Conservation (phyloP, 2,329 filamentous ascomycete genomes). For the Aphanocladium album region DNA sequence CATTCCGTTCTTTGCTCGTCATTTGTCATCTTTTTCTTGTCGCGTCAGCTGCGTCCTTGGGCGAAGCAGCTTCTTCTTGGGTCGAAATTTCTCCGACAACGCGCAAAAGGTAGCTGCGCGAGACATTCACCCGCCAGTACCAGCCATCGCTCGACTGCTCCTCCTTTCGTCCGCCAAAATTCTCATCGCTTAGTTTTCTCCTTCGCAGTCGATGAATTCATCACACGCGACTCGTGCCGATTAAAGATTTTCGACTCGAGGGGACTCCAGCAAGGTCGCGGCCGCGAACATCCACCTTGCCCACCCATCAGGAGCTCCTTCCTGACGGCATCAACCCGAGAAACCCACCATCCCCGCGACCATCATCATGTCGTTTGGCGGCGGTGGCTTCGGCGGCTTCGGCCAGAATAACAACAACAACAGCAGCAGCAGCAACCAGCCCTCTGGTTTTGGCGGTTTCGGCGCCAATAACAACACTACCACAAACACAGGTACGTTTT, state of each 20-base stretch:
- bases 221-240: not conserved
- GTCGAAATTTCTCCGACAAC: constrained; percentile 10
- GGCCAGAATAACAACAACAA: constrained; percentile 53
- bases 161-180: not conserved
- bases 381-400: constrained; percentile 52
- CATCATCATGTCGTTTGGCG: constrained; percentile 50
- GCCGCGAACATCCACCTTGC: not conserved
- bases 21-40: constrained; percentile 42
- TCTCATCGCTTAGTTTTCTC: not conserved
- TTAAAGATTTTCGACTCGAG: not conserved
- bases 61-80: not conserved
- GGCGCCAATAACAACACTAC: constrained; percentile 37
- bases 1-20: not conserved
- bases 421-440: constrained; percentile 21
- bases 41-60: constrained; percentile 36
- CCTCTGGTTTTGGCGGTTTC: constrained; percentile 54
- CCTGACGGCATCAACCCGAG: not conserved
- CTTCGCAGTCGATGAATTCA: not conserved
- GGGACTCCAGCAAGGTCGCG: not conserved
- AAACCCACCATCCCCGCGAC: not conserved
- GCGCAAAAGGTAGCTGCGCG: not conserved
- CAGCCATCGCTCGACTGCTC: not conserved
- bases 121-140: not conserved
- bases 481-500: constrained; percentile 49
- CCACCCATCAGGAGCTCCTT: not conserved